Evolutionary conservation across 768 basidiomycete genomes (phyloP).

Genomic region (Boletus patriciae): DNA sequence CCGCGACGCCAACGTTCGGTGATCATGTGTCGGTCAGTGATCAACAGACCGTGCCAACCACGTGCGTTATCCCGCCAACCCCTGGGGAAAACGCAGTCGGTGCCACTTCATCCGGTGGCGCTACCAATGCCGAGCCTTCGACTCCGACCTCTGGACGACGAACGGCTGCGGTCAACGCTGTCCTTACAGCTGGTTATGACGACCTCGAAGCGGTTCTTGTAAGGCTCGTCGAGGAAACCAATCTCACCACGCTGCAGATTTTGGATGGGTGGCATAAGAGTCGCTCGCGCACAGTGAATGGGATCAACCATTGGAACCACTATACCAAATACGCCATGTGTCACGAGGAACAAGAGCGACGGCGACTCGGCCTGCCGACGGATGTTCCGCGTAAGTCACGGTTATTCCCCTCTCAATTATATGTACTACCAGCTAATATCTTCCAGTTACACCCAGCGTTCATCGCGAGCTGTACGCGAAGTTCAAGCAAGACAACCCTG

Average conservation of each 20-base stretch:
- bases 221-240: not conserved
- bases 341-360: constrained; percentile 3
- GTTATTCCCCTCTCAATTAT: too few species aligned
- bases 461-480: not conserved
- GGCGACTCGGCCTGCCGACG: not conserved
- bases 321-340: not conserved
- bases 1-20: too few species aligned
- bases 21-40: too few species aligned
- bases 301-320: constrained; percentile 5
- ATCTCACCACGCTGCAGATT: not conserved
- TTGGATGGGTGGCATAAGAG: constrained; percentile 9
- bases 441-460: not conserved
- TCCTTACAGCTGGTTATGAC: not conserved
- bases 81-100: too few species aligned
- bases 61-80: too few species aligned
- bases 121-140: too few species aligned
- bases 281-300: not conserved
- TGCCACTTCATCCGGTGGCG: too few species aligned
- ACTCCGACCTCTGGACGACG: too few species aligned
- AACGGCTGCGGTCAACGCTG: too few species aligned
- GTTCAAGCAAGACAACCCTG: constrained; percentile 7
- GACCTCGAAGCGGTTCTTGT: not conserved
- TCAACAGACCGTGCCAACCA: too few species aligned
- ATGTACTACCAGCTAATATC: too few species aligned
- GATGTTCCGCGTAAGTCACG: not conserved